These are phyloP conservation scores for Gossypium schwendimanii DNA, from an alignment of 441 rosid genomes.

Conservation along the genomic window DNA sequence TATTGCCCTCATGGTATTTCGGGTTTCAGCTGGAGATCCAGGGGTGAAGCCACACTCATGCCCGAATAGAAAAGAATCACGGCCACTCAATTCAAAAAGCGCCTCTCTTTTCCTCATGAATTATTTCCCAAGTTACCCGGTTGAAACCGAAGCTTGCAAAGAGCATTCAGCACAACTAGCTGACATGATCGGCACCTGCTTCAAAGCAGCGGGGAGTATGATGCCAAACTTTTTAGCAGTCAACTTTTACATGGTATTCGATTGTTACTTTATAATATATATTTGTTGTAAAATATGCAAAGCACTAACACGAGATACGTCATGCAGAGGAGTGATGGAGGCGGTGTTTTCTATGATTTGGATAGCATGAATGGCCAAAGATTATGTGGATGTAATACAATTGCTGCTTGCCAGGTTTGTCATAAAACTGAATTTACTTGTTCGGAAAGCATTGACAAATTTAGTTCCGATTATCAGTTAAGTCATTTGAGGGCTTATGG, in stretches of 20 bases:
- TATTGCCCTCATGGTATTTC: conserved; percentile 12
- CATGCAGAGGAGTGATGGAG: conserved; percentile 88
- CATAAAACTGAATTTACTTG: background rate
- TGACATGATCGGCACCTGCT: conserved; percentile 57
- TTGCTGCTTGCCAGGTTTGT: conserved; percentile 77
- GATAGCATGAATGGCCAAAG: conserved; percentile 9
- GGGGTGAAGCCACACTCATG: conserved; percentile 80
- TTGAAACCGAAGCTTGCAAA: conserved; percentile 75
- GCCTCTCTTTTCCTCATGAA: conserved; percentile 73
- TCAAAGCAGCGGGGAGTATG: conserved; percentile 61
- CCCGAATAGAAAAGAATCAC: conserved; percentile 76
- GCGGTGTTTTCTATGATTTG: conserved; percentile 30
- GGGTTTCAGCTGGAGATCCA: conserved; percentile 87
- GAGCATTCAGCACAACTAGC: conserved; percentile 49
- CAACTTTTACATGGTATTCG: conserved; percentile 83
- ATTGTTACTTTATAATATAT: background rate
- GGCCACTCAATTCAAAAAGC: conserved; percentile 53
- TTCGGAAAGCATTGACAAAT: background rate
- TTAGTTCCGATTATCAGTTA: background rate
- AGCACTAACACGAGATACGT: conserved; percentile 19
- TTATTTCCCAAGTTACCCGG: conserved; percentile 77
- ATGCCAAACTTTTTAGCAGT: conserved; percentile 89
- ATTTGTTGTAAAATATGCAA: conserved; percentile 3
- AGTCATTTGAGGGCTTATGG: background rate
- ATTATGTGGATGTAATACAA: conserved; percentile 70